These are phyloP conservation scores for Lepidium africanum DNA, from an alignment of 345 rosid species.

Conservation along the genomic window DNA sequence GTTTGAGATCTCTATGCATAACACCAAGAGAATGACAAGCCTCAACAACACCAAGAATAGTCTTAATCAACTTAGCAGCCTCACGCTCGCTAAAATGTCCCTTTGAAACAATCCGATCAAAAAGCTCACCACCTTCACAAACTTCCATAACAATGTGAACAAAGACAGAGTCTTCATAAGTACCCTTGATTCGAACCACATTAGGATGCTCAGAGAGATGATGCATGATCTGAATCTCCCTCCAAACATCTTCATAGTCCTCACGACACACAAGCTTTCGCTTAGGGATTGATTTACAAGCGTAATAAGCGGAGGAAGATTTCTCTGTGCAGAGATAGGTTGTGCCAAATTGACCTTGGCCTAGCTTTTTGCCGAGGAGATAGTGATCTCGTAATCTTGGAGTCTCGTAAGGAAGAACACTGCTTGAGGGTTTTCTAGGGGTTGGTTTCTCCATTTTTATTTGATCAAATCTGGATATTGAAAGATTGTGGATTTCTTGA, in stretches of 20 bases:
- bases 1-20: constrained; percentile 96
- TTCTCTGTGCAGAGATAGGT: constrained; percentile 77
- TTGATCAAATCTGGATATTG: not conserved
- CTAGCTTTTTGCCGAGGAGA: constrained; percentile 71
- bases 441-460: constrained; percentile 17
- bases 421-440: constrained; percentile 27
- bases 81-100: constrained; percentile 93
- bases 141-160: constrained; percentile 98
- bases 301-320: constrained; percentile 38
- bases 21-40: constrained; percentile 95
- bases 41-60: constrained; percentile 85
- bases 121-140: constrained; percentile 93
- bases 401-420: constrained; percentile 84
- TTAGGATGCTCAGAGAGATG: constrained; percentile 78
- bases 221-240: constrained; percentile 99
- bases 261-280: constrained; percentile 85
- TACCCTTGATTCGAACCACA: constrained; percentile 79
- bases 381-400: constrained; percentile 76
- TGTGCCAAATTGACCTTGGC: constrained; percentile 95
- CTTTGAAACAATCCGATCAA: constrained; percentile 83
- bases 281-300: constrained; percentile 94
- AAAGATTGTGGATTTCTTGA: not conserved
- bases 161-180: constrained; percentile 82
- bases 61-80: constrained; percentile 78
- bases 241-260: constrained; percentile 92